Base-by-base conservation (phyloP, 2,329 filamentous ascomycete species). In the Cytospora piceae region DNA sequence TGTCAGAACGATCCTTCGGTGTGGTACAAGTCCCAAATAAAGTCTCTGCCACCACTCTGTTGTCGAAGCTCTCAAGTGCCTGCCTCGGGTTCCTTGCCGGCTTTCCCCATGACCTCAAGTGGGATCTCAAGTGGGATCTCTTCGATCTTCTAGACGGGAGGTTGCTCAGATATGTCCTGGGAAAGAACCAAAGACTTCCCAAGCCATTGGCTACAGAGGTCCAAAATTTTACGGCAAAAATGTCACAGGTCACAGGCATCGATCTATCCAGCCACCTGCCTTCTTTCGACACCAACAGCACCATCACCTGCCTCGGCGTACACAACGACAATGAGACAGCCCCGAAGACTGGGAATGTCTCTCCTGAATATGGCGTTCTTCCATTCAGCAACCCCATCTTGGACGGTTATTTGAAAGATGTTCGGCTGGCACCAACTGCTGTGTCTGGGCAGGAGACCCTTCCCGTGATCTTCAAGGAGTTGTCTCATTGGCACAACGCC, bases 401-500 rank as follows among this genome's bases (percentile, higher is more conserved):
- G 22, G 77, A 85, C 64, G 71, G 73, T 8, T 83, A 81, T 66
- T 71, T 86, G n/a, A 70, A 75, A 42, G 74, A 76, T 5, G 76
- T 85, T 15, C 72, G 77, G 14, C 69, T 84, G 14, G 70, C 74
- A 0, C 73, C 77, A 7, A 71, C 74, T 12, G 61, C 69, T 24
- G 68, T 65, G 5, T 72, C 75, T 29, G 68, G 74, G 24, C 39
- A 59, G 1, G 66, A 70, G 4, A 57, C 70, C 1, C 53, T 65
- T 11, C 69, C 76, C 67, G 77, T 76, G 57, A 71, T 82, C 20
- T 85, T 82, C 69, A 72, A 77, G 65, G 83, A 87, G 64, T 74
- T 82, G 3, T 76, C 77, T 0, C 86, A 90, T 71, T 90, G 87
- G 88, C 87, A 90, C 69, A 87, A 86, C 63, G 78, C 82, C 39